Percentiles rank a stretch among this genome's conserved stretches.
Evolutionary conservation across 306 rosid genomes (phyloP).

Genomic region (Quercus rubra): DNA sequence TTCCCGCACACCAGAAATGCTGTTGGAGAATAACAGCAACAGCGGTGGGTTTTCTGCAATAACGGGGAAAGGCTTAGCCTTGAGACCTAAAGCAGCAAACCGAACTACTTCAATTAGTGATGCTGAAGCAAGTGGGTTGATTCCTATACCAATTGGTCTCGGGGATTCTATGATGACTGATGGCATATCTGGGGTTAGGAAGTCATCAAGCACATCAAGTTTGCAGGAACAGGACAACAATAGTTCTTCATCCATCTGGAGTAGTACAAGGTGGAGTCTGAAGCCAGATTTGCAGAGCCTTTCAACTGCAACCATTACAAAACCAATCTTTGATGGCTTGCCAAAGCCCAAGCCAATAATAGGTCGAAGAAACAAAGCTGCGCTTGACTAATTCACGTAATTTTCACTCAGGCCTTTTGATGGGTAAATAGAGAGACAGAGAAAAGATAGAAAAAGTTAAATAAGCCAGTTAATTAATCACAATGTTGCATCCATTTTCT

Average conservation of each 20-base stretch:
- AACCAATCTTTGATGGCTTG: slow-evolving; percentile 83
- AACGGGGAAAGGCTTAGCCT: slow-evolving; percentile 68
- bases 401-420: slow-evolving; percentile 17
- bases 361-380: slow-evolving; percentile 74
- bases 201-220: slow-evolving; percentile 78
- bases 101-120: slow-evolving; percentile 39
- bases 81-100: slow-evolving; percentile 52
- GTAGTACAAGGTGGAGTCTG: slow-evolving; percentile 64
- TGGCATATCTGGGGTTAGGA: slow-evolving; percentile 55
- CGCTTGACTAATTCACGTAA: slow-evolving; percentile 56
- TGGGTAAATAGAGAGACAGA: slow-evolving; percentile 23
- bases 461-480: background rate
- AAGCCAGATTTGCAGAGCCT: slow-evolving; percentile 71
- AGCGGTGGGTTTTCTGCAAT: slow-evolving; percentile 49
- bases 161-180: slow-evolving; percentile 47
- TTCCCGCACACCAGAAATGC: slow-evolving; percentile 48
- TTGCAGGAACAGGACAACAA: slow-evolving; percentile 70
- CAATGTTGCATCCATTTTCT: background rate
- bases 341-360: slow-evolving; percentile 71
- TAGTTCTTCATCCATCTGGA: slow-evolving; percentile 56
- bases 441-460: background rate
- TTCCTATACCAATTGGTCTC: slow-evolving; percentile 28
- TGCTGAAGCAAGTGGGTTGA: slow-evolving; percentile 43
- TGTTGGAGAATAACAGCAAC: slow-evolving; percentile 52
- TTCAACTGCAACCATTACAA: slow-evolving; percentile 50